Evolutionary conservation across 176 grass and related monocot genomes (phyloP).

Genomic region (Ampelocalamus luodianensis): DNA sequence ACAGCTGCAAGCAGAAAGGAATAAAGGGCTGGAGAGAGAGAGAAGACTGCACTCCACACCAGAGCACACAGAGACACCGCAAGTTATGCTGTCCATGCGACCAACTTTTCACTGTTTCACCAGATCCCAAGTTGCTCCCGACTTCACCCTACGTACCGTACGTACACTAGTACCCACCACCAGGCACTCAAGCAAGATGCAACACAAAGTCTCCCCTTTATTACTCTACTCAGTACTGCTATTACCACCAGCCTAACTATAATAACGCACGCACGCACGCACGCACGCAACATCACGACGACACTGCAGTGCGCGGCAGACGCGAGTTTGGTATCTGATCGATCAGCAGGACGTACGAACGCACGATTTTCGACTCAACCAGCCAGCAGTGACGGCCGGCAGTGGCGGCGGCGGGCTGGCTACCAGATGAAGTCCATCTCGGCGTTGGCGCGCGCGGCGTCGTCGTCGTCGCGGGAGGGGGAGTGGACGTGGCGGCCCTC

Average conservation of each 20-base stretch:
- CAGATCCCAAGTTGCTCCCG: conserved; percentile 32
- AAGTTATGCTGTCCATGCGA: background rate
- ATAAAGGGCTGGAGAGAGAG: background rate
- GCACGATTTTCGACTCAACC: background rate
- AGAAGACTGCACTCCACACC: background rate
- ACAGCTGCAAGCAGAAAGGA: background rate
- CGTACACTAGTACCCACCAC: background rate
- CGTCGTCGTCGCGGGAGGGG: conserved; percentile 72
- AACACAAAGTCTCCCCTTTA: background rate
- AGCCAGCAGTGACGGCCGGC: background rate
- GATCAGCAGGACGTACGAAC: background rate
- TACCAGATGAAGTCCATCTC: conserved; percentile 89
- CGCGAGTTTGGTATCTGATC: background rate
- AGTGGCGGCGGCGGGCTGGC: background rate
- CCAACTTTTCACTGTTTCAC: conserved; percentile 30
- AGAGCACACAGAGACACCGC: background rate
- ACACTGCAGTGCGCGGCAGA: background rate
- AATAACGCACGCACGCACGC: background rate
- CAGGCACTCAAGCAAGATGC: background rate
- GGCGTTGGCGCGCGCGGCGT: conserved; percentile 50
- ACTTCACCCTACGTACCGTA: background rate
- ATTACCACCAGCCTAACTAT: background rate
- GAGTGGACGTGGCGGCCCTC: conserved; percentile 90
- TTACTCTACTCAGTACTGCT: background rate
- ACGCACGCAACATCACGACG: background rate